Evolutionary conservation across 2,329 filamentous ascomycete genomes (phyloP).

Genomic region (Chaetomium sp.): DNA sequence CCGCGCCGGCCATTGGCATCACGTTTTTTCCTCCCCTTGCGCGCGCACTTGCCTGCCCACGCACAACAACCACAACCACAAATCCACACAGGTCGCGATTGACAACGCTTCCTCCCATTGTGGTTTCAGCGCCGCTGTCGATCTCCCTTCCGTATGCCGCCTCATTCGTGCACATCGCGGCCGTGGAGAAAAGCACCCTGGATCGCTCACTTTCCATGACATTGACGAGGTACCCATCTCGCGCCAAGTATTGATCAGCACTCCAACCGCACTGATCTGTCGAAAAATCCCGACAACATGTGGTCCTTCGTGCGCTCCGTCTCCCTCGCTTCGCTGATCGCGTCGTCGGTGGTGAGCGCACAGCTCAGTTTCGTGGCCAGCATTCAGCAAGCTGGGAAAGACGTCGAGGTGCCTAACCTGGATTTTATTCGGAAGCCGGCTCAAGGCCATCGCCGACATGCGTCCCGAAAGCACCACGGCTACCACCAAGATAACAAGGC

Average conservation of each 20-base stretch:
- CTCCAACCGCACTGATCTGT: not conserved
- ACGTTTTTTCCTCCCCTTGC: too few relatives aligned
- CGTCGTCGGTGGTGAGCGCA: slow-evolving; percentile 9
- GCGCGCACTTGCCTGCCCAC: not conserved
- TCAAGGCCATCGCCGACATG: slow-evolving; percentile 12
- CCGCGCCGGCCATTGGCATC: not conserved
- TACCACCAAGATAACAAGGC: not conserved
- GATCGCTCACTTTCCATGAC: not conserved
- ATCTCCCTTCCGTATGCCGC: not conserved
- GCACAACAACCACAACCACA: not conserved
- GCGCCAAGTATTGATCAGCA: slow-evolving; percentile 8
- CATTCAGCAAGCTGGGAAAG: slow-evolving; percentile 12
- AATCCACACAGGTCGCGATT: not conserved
- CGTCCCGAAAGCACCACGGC: not conserved
- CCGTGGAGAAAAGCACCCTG: not conserved
- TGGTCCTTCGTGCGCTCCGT: slow-evolving; percentile 16
- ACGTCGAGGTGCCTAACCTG: slow-evolving; percentile 14
- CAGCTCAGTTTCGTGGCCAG: slow-evolving; percentile 19
- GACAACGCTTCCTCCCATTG: not conserved
- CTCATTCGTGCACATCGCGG: slow-evolving; percentile 1
- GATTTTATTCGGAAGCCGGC: slow-evolving; percentile 18
- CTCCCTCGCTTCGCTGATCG: slow-evolving; percentile 10
- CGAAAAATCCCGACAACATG: slow-evolving; percentile 11
- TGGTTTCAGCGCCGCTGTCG: not conserved
- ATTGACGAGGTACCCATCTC: not conserved